phyloP scores from a whole-genome alignment of 2,329 filamentous ascomycete genomes.

The Alternaria ventricosa region DNA sequence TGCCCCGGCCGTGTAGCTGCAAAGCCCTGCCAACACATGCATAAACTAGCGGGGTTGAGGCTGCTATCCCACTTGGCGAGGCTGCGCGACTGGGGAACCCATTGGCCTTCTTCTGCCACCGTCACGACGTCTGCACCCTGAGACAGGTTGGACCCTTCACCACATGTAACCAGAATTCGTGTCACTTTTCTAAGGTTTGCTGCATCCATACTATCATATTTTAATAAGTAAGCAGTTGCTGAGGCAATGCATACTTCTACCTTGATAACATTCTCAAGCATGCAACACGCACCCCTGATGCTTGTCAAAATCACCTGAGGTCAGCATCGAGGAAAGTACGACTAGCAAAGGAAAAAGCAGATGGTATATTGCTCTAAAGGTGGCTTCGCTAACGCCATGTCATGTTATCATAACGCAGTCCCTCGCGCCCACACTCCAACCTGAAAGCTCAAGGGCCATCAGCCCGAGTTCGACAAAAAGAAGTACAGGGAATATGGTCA shows the following conservation, averaged over 20 bases:
- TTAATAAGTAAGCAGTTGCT: not conserved
- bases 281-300: not conserved
- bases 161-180: not conserved
- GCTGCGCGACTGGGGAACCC: constrained; percentile 1
- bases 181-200: not conserved
- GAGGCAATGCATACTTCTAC: not conserved
- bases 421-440: not conserved
- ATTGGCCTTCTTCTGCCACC: not conserved
- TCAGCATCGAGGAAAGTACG: not conserved
- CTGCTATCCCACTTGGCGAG: constrained; percentile 1
- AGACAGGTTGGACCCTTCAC: not conserved
- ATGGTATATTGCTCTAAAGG: constrained; percentile 28
- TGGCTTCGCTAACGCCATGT: constrained; percentile 13
- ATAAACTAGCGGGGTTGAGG: constrained; percentile 16
- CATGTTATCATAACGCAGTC: constrained; percentile 12
- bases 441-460: not conserved
- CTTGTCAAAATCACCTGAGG: not conserved
- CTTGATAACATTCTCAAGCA: not conserved
- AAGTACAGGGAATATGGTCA: not conserved
- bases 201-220: not conserved
- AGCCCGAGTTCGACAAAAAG: not conserved
- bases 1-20: constrained; percentile 1
- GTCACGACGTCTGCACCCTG: not conserved
- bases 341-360: constrained; percentile 14
- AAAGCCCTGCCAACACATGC: constrained; percentile 13